phyloP scores from a whole-genome alignment of 2,329 filamentous ascomycete genomes.

The Fonsecaea pedrosoi region DNA sequence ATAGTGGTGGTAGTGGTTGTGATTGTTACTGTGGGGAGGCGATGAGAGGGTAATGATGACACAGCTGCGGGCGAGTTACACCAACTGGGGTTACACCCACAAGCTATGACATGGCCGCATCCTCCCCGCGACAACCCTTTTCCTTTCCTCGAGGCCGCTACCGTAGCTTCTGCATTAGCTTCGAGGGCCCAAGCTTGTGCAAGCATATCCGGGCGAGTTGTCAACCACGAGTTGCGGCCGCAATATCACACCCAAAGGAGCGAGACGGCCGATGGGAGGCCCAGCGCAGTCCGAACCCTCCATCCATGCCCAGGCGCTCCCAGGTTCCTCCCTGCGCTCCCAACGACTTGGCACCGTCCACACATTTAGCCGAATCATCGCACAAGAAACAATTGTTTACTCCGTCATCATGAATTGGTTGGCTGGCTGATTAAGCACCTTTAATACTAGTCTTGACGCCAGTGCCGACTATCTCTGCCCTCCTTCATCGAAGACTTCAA shows the following conservation, averaged over 20 bases:
- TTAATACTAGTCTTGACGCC: not conserved
- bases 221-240: slow-evolving; percentile 1
- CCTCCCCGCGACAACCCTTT: not conserved
- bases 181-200: not conserved
- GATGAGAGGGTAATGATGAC: not conserved
- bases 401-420: not conserved
- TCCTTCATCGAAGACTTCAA: not conserved
- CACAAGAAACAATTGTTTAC: not conserved
- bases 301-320: not conserved
- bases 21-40: not conserved
- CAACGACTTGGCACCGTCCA: not conserved
- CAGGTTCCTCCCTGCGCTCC: not conserved
- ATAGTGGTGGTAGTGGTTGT: not conserved
- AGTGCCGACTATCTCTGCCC: not conserved
- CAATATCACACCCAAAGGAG: not conserved
- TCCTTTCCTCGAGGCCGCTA: not conserved
- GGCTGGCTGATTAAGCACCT: slow-evolving; percentile 1
- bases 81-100: not conserved
- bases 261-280: not conserved
- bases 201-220: not conserved
- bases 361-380: not conserved
- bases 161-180: not conserved
- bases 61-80: not conserved
- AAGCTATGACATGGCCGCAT: not conserved
- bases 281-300: not conserved